Evolutionary conservation across 1,139 yeast genomes (phyloP).

Genomic region (Suzukiozyma palmioleophila): DNA sequence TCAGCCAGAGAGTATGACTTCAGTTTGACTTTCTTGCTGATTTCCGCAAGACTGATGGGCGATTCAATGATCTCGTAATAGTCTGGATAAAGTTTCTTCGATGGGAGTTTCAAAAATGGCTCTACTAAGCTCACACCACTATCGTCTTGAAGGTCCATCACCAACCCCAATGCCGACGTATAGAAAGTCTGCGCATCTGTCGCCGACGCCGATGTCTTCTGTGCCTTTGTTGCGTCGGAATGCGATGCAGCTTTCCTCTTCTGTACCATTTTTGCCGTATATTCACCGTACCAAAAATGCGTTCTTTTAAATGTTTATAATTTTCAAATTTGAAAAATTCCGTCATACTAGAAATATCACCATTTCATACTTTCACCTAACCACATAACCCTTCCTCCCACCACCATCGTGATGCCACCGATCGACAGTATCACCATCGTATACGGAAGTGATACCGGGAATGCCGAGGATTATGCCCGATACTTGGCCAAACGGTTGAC

Average conservation of each 20-base stretch:
- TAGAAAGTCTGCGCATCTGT: slow-evolving; percentile 26
- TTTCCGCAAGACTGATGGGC: slow-evolving; percentile 71
- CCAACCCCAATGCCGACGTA: slow-evolving; percentile 20
- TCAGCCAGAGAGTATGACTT: slow-evolving; percentile 29
- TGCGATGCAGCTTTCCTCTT: slow-evolving; percentile 23
- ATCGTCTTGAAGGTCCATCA: slow-evolving; percentile 27
- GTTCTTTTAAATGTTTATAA: too few species aligned
- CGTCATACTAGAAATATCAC: too few species aligned
- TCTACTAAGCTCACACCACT: slow-evolving; percentile 35
- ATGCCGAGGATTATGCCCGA: slow-evolving; percentile 81
- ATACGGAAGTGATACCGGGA: slow-evolving; percentile 93
- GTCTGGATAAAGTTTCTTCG: slow-evolving; percentile 74
- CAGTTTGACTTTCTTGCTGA: slow-evolving; percentile 41
- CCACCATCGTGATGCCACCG: not conserved
- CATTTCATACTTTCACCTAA: too few species aligned
- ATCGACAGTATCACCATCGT: slow-evolving; percentile 49
- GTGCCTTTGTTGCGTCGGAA: slow-evolving; percentile 13
- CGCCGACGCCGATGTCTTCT: slow-evolving; percentile 14
- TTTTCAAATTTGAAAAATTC: too few species aligned
- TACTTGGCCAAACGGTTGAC: slow-evolving; percentile 54
- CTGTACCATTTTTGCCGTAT: slow-evolving; percentile 18
- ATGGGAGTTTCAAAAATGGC: slow-evolving; percentile 66
- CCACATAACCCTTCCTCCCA: too few species aligned
- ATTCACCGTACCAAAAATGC: not conserved
- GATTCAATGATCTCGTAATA: slow-evolving; percentile 61